Conservation (phyloP, 2,329 filamentous ascomycete genomes). For the Trichophyton schoenleinii region DNA sequence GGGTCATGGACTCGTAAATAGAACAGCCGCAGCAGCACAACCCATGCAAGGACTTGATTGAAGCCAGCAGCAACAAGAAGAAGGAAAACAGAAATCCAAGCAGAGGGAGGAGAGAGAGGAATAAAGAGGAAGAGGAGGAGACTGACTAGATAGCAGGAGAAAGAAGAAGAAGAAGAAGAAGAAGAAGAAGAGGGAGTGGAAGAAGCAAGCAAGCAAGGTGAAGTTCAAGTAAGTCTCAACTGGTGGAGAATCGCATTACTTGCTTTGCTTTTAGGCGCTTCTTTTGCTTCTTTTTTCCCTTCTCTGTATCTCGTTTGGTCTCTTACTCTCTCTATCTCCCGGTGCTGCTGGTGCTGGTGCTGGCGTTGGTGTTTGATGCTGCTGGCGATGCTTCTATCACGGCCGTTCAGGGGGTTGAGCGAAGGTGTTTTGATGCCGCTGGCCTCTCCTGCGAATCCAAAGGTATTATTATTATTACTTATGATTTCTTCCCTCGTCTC, state of each 20-base stretch:
- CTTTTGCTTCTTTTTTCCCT: not conserved
- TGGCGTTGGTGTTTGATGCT: no score
- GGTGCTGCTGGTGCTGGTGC: no score
- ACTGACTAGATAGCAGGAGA: not conserved
- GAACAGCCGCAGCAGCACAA: conserved; percentile 12
- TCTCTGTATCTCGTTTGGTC: not conserved
- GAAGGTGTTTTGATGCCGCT: not conserved
- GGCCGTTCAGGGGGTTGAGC: no score
- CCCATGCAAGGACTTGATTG: conserved; percentile 1
- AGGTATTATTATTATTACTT: not conserved
- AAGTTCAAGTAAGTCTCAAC: not conserved
- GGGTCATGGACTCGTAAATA: conserved; percentile 20
- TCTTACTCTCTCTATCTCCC: no score
- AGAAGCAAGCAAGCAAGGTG: not conserved
- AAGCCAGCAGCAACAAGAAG: conserved; percentile 8
- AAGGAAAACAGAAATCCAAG: not conserved
- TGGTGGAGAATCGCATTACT: conserved; percentile 3
- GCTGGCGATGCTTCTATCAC: no score
- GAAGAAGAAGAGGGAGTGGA: not conserved
- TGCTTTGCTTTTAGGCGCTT: not conserved
- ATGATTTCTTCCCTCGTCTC: not conserved
- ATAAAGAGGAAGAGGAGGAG: not conserved
- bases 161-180: not conserved
- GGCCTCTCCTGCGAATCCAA: not conserved
- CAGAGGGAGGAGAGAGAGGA: not conserved